A percentile compares a stretch with the other conserved stretches of the same genome.
Evolutionary conservation across 148 eudicot species (phyloP).

Genomic region (Beta vulgaris): DNA sequence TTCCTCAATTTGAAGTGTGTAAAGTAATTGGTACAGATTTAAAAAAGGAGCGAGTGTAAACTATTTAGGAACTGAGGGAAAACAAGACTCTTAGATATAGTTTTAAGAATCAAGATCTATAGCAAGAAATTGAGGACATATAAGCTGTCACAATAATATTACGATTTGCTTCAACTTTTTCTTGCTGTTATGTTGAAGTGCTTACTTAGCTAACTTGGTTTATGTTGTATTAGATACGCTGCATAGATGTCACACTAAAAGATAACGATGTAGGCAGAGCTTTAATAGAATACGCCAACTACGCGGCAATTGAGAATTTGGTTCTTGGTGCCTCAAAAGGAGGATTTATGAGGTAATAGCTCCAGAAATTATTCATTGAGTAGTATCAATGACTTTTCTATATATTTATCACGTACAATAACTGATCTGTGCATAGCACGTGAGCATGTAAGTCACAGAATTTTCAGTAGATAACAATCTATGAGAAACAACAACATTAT

Average conservation of each 20-base stretch:
- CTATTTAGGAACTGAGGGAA: too few species aligned
- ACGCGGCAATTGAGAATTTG: slow-evolving; percentile 72
- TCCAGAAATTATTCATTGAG: not conserved
- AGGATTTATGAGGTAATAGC: slow-evolving; percentile 66
- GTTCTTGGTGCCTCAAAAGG: slow-evolving; percentile 72
- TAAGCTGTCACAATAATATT: not conserved
- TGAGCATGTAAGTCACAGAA: not conserved
- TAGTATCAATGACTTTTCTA: not conserved
- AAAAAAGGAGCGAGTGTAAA: too few species aligned
- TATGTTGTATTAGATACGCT: slow-evolving; percentile 50
- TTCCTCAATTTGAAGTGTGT: too few species aligned
- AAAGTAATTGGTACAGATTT: too few species aligned
- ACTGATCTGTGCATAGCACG: not conserved
- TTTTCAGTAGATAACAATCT: not conserved
- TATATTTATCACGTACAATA: not conserved
- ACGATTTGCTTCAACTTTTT: not conserved
- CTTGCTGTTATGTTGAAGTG: not conserved
- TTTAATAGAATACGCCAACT: slow-evolving; percentile 56
- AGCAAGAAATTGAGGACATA: not conserved
- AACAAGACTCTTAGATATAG: not conserved
- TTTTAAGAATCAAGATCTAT: not conserved
- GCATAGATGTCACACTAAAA: slow-evolving; percentile 70
- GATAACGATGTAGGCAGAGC: slow-evolving; percentile 62
- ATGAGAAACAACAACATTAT: not conserved
- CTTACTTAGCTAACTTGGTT: slow-evolving; percentile 1